These are phyloP conservation scores for Fusarium luffae DNA, from an alignment of 2,329 filamentous ascomycete genomes.

Conservation along the genomic window DNA sequence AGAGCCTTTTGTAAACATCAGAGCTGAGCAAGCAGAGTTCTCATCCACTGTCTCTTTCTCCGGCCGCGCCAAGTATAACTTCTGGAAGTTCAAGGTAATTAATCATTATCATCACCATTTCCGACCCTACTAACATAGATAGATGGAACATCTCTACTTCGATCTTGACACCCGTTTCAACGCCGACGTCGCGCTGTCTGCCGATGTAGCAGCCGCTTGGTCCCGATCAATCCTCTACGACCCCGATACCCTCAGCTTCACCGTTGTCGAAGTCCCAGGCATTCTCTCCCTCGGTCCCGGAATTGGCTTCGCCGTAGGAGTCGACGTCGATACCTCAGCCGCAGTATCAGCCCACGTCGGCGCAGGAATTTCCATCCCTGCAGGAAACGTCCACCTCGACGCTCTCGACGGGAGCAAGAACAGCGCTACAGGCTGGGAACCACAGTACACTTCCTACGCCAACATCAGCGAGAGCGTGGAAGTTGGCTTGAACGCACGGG, in stretches of 20 bases:
- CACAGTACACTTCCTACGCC: conserved; percentile 14
- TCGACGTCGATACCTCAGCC: conserved; percentile 7
- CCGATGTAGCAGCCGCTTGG: conserved; percentile 16
- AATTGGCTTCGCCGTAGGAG: conserved; percentile 5
- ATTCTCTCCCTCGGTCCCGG: conserved; percentile 12
- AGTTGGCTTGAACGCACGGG: conserved; percentile 9
- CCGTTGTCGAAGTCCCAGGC: conserved; percentile 3
- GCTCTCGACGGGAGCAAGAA: conserved; percentile 4
- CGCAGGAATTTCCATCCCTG: conserved; percentile 7
- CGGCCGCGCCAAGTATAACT: conserved; percentile 13
- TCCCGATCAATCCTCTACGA: conserved; percentile 11
- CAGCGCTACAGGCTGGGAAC: conserved; percentile 11
- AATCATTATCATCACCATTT: fast-evolving
- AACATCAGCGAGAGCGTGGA: conserved; percentile 17
- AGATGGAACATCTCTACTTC: conserved; percentile 22
- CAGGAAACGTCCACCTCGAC: conserved; percentile 14
- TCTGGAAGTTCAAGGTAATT: conserved; percentile 18
- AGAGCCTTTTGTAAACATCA: conserved; percentile 19
- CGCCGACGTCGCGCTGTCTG: not conserved
- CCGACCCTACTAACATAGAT: fast-evolving
- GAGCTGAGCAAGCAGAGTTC: conserved; percentile 15
- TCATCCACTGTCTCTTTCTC: conserved; percentile 16
- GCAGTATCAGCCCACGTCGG: conserved; percentile 6
- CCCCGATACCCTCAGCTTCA: conserved; percentile 9
- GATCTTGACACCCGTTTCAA: conserved; percentile 14